Evolutionary conservation across 2,329 filamentous ascomycete genomes (phyloP).

Genomic region (Diaporthe destruens): DNA sequence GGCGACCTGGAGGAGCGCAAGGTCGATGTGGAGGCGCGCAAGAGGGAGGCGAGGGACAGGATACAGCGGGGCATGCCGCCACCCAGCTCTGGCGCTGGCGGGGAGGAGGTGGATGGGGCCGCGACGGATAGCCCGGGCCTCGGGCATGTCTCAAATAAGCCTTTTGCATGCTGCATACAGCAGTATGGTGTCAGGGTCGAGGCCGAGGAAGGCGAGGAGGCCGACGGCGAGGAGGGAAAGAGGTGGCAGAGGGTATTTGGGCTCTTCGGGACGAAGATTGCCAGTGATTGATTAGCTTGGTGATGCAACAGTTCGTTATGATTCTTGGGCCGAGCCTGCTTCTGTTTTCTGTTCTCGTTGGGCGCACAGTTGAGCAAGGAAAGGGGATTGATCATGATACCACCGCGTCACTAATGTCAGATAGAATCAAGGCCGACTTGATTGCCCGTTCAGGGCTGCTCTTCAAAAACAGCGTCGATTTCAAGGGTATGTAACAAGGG

Average conservation of each 20-base stretch:
- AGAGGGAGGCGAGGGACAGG: conserved; percentile 38
- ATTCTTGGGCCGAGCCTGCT: background rate
- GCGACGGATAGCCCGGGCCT: conserved; percentile 33
- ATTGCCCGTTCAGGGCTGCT: background rate
- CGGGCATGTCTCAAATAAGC: conserved; percentile 61
- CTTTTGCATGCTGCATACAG: conserved; percentile 78
- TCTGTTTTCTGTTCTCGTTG: background rate
- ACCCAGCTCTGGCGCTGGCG: conserved; percentile 49
- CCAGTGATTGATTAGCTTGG: conserved; percentile 23
- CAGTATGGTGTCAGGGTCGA: conserved; percentile 74
- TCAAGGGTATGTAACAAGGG: conserved; percentile 25
- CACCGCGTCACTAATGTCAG: background rate
- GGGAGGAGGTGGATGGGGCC: conserved; percentile 40
- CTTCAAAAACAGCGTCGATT: conserved; percentile 18
- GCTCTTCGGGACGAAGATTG: conserved; percentile 74
- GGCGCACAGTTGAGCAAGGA: background rate
- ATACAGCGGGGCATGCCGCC: conserved; percentile 49
- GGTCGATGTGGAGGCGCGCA: conserved; percentile 49
- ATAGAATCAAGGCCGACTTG: background rate
- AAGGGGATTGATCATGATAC: conserved; percentile 1
- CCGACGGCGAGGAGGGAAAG: conserved; percentile 58
- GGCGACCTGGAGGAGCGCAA: conserved; percentile 85
- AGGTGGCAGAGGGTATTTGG: conserved; percentile 74
- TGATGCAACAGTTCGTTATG: background rate
- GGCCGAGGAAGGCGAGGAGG: conserved; percentile 56